A percentile compares a stretch with the other conserved stretches of the same genome.
Conservation (phyloP, 2,329 filamentous ascomycete species). For the Fusarium sp. region DNA sequence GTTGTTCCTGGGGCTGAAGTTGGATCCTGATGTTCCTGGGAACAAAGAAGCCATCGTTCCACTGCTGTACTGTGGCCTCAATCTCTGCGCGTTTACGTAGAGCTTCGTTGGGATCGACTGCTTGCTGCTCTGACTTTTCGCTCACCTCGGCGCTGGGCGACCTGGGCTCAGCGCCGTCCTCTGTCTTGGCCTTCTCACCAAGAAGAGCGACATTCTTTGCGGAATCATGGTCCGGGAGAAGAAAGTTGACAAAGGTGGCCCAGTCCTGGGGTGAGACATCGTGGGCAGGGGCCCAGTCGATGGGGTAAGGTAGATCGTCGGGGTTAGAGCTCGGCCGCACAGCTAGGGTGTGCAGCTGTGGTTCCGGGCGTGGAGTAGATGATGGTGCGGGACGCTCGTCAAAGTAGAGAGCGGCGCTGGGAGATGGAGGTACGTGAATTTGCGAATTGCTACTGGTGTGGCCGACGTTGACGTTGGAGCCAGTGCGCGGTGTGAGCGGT, state of each 20-base stretch:
- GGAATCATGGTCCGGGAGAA: slow-evolving; percentile 66
- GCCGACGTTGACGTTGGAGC: slow-evolving; percentile 29
- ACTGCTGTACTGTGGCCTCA: slow-evolving; percentile 64
- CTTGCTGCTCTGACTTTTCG: slow-evolving; percentile 13
- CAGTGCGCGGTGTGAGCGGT: slow-evolving; percentile 62
- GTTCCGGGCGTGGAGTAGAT: slow-evolving; percentile 44
- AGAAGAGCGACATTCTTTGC: slow-evolving; percentile 63
- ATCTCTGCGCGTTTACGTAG: slow-evolving; percentile 50
- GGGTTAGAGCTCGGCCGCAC: slow-evolving; percentile 57
- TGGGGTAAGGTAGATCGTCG: slow-evolving; percentile 62
- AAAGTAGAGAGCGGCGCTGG: slow-evolving; percentile 59
- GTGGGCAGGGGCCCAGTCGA: slow-evolving; percentile 55
- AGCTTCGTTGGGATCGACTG: slow-evolving; percentile 39
- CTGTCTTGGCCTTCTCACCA: slow-evolving; percentile 65
- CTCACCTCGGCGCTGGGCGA: slow-evolving; percentile 24
- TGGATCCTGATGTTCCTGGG: slow-evolving; percentile 65
- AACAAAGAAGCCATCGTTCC: slow-evolving; percentile 71
- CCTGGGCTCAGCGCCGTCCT: slow-evolving; percentile 53
- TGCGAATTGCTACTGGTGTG: slow-evolving; percentile 31
- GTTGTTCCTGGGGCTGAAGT: slow-evolving; percentile 45
- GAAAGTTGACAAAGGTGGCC: slow-evolving; percentile 71
- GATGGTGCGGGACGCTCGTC: slow-evolving; percentile 58
- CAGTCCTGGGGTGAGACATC: slow-evolving; percentile 70
- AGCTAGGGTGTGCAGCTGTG: slow-evolving; percentile 54
- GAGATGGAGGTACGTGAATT: slow-evolving; percentile 39